These are phyloP conservation scores for Mycocentrospora acerina DNA, from an alignment of 2,329 filamentous ascomycete genomes.

Conservation along the genomic window DNA sequence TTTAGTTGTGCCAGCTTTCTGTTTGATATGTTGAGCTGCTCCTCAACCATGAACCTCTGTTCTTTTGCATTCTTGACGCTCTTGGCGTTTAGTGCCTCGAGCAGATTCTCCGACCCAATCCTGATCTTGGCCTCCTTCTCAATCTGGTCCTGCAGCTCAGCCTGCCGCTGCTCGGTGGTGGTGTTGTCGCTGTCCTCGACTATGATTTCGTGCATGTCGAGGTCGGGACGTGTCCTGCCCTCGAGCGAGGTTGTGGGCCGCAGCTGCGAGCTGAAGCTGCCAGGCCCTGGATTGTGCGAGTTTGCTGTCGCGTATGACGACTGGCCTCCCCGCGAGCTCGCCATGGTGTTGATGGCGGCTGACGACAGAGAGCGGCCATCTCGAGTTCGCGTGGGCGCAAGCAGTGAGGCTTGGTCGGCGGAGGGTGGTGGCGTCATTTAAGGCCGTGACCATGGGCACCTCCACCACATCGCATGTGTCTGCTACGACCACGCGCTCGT, in stretches of 20 bases:
- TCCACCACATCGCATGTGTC: constrained; percentile 42
- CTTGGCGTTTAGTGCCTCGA: constrained; percentile 91
- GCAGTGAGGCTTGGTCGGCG: constrained; percentile 43
- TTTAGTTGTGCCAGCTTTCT: constrained; percentile 64
- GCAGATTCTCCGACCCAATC: constrained; percentile 93
- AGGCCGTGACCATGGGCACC: constrained; percentile 40
- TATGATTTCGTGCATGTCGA: constrained; percentile 52
- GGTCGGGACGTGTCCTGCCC: constrained; percentile 60
- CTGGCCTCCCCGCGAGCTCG: constrained; percentile 62
- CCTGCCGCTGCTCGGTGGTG: constrained; percentile 71
- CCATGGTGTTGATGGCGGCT: constrained; percentile 53
- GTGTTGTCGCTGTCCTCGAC: constrained; percentile 63
- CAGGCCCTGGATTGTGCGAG: constrained; percentile 52
- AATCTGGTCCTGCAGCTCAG: constrained; percentile 76
- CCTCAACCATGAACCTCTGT: constrained; percentile 60
- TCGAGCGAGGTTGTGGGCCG: constrained; percentile 70
- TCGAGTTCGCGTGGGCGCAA: constrained; percentile 49
- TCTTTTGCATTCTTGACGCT: constrained; percentile 93
- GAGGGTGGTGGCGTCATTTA: constrained; percentile 44
- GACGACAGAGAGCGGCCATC: constrained; percentile 60
- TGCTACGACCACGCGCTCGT: constrained; percentile 28
- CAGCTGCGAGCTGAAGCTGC: constrained; percentile 88
- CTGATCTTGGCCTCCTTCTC: constrained; percentile 98
- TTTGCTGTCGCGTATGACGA: constrained; percentile 68
- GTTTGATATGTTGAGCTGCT: constrained; percentile 88